Evolutionary conservation across 2,329 filamentous ascomycete species (phyloP).

Genomic region (Paraconiothyrium brasiliense): DNA sequence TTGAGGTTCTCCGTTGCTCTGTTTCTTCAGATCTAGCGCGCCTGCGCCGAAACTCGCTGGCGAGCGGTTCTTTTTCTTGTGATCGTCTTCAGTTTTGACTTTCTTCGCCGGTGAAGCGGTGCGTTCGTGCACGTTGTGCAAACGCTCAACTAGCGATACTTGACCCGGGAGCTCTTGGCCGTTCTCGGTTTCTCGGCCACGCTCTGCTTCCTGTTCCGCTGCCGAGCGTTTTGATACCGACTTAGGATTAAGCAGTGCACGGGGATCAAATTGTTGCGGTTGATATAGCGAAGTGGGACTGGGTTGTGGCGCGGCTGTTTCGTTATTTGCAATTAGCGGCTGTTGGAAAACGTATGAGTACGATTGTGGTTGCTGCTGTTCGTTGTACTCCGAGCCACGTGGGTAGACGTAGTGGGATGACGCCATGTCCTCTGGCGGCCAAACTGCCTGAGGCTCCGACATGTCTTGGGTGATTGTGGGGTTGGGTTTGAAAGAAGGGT

Average conservation of each 20-base stretch:
- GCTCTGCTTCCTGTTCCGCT: slow-evolving; percentile 29
- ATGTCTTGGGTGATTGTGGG: not conserved
- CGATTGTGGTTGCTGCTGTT: slow-evolving; percentile 11
- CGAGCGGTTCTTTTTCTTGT: slow-evolving; percentile 26
- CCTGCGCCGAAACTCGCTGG: slow-evolving; percentile 29
- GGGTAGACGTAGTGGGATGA: not conserved
- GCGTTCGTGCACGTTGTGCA: slow-evolving; percentile 79
- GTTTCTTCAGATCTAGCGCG: slow-evolving; percentile 57
- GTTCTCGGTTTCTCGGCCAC: slow-evolving; percentile 30
- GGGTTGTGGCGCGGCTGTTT: slow-evolving; percentile 3
- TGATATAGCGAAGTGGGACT: slow-evolving; percentile 21
- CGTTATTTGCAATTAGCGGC: slow-evolving; percentile 1
- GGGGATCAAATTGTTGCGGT: slow-evolving; percentile 35
- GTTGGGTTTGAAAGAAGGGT: not conserved
- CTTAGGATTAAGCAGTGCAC: slow-evolving; percentile 47
- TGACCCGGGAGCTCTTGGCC: slow-evolving; percentile 53
- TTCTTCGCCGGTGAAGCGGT: slow-evolving; percentile 60
- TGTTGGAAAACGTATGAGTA: not conserved
- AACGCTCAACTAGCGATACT: slow-evolving; percentile 73
- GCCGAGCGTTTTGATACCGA: slow-evolving; percentile 44
- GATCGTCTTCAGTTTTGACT: slow-evolving; percentile 38
- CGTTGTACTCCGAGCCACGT: slow-evolving; percentile 6
- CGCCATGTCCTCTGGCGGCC: not conserved
- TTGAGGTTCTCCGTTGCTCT: slow-evolving; percentile 17
- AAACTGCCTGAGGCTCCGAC: not conserved